Evolutionary conservation across 208 protist species (phyloP).

Genomic region (Tritrichomonas musculus): DNA sequence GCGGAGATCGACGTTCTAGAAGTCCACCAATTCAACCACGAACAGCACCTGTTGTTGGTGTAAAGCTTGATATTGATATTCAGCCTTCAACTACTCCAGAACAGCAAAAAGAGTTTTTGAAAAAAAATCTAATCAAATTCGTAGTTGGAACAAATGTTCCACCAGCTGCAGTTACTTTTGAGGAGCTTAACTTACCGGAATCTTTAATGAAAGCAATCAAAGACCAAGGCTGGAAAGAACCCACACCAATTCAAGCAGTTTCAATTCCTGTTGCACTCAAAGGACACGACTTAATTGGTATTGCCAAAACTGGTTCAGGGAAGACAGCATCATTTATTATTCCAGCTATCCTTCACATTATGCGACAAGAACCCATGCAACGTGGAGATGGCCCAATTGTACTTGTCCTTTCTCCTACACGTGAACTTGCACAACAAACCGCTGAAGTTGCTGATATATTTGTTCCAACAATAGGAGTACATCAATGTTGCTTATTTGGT

Average conservation of each 20-base stretch:
- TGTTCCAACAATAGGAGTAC: conserved; percentile 5
- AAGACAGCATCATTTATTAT: conserved; percentile 76
- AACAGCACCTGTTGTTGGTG: not conserved
- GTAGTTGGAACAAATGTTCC: conserved; percentile 5
- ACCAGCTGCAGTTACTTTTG: not conserved
- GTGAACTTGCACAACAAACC: conserved; percentile 71
- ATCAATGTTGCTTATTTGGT: conserved; percentile 46
- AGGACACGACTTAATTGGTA: conserved; percentile 49
- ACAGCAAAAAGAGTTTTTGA: not conserved
- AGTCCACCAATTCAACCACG: not conserved
- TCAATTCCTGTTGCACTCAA: conserved; percentile 44
- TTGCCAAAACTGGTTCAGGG: conserved; percentile 68
- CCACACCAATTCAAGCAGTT: conserved; percentile 48
- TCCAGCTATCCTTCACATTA: conserved; percentile 64
- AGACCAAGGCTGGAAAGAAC: not conserved
- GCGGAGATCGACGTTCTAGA: not conserved
- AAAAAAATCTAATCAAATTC: not conserved
- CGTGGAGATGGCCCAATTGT: conserved; percentile 67
- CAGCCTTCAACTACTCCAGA: not conserved
- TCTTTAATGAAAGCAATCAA: not conserved
- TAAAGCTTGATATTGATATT: not conserved
- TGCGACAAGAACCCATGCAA: conserved; percentile 53
- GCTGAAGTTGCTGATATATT: conserved; percentile 44
- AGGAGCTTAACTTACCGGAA: not conserved
- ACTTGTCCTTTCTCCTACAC: conserved; percentile 67